phyloP scores from a whole-genome alignment of 495 filamentous ascomycete species.

The Penicillium daleae region DNA sequence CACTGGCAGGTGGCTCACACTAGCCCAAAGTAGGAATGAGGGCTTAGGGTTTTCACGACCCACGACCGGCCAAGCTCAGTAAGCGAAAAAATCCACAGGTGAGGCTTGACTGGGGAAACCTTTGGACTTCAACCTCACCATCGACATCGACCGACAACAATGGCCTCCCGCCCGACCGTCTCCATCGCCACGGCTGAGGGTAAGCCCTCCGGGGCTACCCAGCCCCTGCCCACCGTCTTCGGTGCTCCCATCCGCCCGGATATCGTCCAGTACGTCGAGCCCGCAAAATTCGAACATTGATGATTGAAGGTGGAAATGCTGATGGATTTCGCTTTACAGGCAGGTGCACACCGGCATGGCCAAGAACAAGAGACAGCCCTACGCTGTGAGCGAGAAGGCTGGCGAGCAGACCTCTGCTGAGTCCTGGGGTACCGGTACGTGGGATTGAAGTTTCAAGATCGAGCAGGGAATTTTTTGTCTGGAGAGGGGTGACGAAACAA shows the following conservation, averaged over 20 bases:
- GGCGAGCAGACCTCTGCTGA: conserved; percentile 99
- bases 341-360: conserved; percentile 97
- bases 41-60: conserved; percentile 45
- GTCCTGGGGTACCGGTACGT: conserved; percentile 99
- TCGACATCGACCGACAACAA: conserved; percentile 61
- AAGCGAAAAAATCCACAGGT: conserved; percentile 55
- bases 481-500: conserved; percentile 17
- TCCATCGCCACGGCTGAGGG: conserved; percentile 93
- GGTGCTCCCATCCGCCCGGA: conserved; percentile 94
- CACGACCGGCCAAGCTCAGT: conserved; percentile 37
- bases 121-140: conserved; percentile 51
- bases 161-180: conserved; percentile 94
- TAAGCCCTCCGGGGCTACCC: conserved; percentile 80
- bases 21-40: conserved; percentile 27
- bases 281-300: conserved; percentile 20
- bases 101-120: conserved; percentile 36
- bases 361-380: conserved; percentile 99
- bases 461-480: conserved; percentile 11
- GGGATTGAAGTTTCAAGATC: conserved; percentile 24
- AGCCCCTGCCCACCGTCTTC: conserved; percentile 94
- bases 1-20: background rate
- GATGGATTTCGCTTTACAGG: conserved; percentile 48
- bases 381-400: conserved; percentile 99
- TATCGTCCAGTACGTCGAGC: conserved; percentile 81
- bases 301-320: conserved; percentile 36